phyloP scores from a whole-genome alignment of 2,329 filamentous ascomycete genomes.

The Volutella citrinella region DNA sequence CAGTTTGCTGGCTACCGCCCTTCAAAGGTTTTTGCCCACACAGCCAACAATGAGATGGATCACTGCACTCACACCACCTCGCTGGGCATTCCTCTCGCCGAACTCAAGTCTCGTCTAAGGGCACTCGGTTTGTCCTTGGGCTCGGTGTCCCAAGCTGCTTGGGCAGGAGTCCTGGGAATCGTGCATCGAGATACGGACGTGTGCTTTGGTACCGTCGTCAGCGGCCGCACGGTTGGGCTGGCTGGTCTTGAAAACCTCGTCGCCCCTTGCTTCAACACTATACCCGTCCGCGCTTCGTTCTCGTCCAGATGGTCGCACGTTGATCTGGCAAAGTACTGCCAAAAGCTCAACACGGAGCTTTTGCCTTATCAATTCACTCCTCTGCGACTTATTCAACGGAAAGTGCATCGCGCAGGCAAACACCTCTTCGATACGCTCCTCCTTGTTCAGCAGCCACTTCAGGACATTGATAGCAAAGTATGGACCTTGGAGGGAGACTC shows the following conservation, averaged over 20 bases:
- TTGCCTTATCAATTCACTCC: slow-evolving; percentile 72
- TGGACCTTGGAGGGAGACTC: slow-evolving; percentile 58
- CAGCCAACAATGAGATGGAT: slow-evolving; percentile 16
- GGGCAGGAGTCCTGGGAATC: slow-evolving; percentile 62
- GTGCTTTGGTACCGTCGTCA: slow-evolving; percentile 85
- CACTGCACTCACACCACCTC: slow-evolving; percentile 28
- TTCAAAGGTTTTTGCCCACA: slow-evolving; percentile 22
- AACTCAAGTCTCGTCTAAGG: slow-evolving; percentile 48
- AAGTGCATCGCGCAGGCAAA: slow-evolving; percentile 37
- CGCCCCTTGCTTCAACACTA: slow-evolving; percentile 90
- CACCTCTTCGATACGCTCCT: slow-evolving; percentile 78
- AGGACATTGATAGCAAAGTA: slow-evolving; percentile 51
- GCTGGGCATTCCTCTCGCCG: slow-evolving; percentile 36
- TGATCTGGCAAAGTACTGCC: slow-evolving; percentile 58
- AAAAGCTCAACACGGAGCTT: slow-evolving; percentile 58
- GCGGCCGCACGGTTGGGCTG: slow-evolving; percentile 67
- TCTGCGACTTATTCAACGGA: slow-evolving; percentile 66
- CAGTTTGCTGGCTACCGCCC: slow-evolving; percentile 51
- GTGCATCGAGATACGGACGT: slow-evolving; percentile 60
- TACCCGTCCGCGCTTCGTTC: slow-evolving; percentile 65
- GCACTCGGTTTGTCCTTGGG: slow-evolving; percentile 60
- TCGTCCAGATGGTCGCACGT: slow-evolving; percentile 45
- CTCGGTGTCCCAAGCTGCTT: slow-evolving; percentile 68
- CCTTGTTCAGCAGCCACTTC: slow-evolving; percentile 67
- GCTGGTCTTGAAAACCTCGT: slow-evolving; percentile 68